A percentile compares a stretch with the other conserved stretches of the same genome.
These are phyloP conservation scores for Zygoascus tannicola DNA, from an alignment of 805 yeast genomes.

Conservation along the genomic window DNA sequence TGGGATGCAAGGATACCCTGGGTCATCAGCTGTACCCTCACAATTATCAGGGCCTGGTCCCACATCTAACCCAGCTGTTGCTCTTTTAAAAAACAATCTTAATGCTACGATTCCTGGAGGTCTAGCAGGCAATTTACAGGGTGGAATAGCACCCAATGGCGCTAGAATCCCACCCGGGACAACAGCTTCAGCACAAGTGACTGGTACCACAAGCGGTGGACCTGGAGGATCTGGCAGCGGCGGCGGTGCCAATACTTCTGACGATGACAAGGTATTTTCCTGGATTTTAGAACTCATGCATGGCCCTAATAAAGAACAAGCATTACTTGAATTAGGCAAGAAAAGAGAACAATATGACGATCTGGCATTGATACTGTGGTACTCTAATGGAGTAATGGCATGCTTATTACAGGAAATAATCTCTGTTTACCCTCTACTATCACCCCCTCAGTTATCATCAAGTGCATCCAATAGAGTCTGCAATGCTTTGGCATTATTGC, in stretches of 20 bases:
- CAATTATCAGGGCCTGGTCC: neutral
- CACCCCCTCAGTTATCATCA: conserved; percentile 78
- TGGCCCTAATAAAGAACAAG: conserved; percentile 89
- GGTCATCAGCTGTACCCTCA: neutral
- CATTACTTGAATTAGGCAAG: conserved; percentile 83
- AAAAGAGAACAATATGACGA: conserved; percentile 93
- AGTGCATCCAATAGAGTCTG: conserved; percentile 89
- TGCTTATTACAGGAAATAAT: conserved; percentile 81
- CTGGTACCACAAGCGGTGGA: too few species aligned
- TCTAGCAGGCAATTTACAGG: neutral
- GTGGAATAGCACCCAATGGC: neutral
- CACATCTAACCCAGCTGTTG: conserved; percentile 4
- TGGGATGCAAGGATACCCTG: neutral
- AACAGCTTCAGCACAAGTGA: neutral
- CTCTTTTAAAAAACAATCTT: neutral
- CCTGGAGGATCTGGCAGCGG: neutral
- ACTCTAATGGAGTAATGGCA: conserved; percentile 94
- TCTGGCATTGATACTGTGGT: conserved; percentile 86
- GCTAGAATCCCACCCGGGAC: neutral
- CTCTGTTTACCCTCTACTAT: conserved; percentile 77
- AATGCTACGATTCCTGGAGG: neutral
- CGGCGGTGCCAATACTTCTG: conserved; percentile 22
- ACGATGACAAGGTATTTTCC: conserved; percentile 74
- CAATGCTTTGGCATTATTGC: conserved; percentile 87
- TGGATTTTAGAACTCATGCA: conserved; percentile 87